These are phyloP conservation scores for Strobilomyces echinocephalus DNA, from an alignment of 768 basidiomycete species.

Conservation along the genomic window DNA sequence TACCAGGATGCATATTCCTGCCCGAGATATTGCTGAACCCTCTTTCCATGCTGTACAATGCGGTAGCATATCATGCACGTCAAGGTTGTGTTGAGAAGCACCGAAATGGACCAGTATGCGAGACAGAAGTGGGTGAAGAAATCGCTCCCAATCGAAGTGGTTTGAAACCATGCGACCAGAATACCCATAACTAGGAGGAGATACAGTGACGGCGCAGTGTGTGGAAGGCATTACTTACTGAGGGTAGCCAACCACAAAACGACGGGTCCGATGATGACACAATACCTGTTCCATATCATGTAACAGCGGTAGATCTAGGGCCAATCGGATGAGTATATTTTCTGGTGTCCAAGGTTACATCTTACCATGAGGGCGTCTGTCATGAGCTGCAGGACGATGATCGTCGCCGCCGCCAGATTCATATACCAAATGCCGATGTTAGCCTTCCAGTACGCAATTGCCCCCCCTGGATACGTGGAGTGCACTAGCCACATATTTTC, in stretches of 20 bases:
- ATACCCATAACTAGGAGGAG: constrained; percentile 15
- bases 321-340: too few relatives aligned
- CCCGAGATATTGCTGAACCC: constrained; percentile 10
- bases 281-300: too few relatives aligned
- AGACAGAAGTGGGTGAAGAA: constrained; percentile 13
- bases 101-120: constrained; percentile 12
- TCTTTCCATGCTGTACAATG: constrained; percentile 8
- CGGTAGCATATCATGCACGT: constrained; percentile 23
- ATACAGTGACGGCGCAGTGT: too few relatives aligned
- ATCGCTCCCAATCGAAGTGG: constrained; percentile 13
- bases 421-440: constrained; percentile 26
- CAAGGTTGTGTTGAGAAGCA: constrained; percentile 14
- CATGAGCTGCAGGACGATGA: constrained; percentile 32
- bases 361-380: constrained; percentile 29
- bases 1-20: constrained; percentile 15
- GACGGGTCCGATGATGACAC: too few relatives aligned
- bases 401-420: constrained; percentile 22
- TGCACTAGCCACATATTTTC: constrained; percentile 36
- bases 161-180: constrained; percentile 1
- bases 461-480: constrained; percentile 33
- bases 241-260: too few relatives aligned
- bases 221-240: too few relatives aligned
- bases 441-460: constrained; percentile 26
- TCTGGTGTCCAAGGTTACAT: too few relatives aligned
- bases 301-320: too few relatives aligned